These are phyloP conservation scores for Penicillium aurantiogriseum DNA, from an alignment of 2,329 filamentous ascomycete species.

Conservation along the genomic window DNA sequence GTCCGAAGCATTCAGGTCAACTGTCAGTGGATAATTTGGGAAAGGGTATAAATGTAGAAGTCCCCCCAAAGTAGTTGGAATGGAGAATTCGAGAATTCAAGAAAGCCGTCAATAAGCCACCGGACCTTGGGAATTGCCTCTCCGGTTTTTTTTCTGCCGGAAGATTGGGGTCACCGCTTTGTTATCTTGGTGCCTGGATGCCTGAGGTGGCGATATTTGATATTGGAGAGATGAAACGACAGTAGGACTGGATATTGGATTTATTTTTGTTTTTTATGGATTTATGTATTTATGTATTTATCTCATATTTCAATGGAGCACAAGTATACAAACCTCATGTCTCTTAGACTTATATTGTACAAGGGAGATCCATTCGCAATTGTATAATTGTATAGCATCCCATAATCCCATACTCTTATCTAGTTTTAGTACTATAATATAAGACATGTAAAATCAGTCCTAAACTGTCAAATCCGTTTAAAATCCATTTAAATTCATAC, in stretches of 20 bases:
- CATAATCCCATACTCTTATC: background rate
- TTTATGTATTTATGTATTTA: background rate
- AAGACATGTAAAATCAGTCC: background rate
- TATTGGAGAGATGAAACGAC: background rate
- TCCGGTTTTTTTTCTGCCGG: conserved; percentile 18
- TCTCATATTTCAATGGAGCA: too few species aligned
- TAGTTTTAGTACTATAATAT: background rate
- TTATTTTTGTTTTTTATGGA: too few species aligned
- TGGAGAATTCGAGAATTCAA: background rate
- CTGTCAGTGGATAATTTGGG: background rate
- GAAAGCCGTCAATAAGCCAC: background rate
- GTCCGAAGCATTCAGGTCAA: conserved; percentile 38
- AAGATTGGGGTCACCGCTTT: conserved; percentile 13
- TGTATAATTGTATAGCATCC: background rate
- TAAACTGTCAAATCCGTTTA: background rate
- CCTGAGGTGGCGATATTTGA: background rate
- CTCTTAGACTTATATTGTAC: background rate
- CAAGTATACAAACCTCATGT: background rate
- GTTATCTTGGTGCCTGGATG: conserved; percentile 2
- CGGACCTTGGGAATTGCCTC: background rate
- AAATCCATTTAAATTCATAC: background rate
- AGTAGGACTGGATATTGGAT: background rate
- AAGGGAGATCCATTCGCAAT: background rate
- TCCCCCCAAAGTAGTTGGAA: background rate
- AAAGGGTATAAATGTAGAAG: background rate